These are phyloP conservation scores for Bifiguratus adelaidae DNA, from an alignment of 192 early-diverging fungal species.

Conservation along the genomic window DNA sequence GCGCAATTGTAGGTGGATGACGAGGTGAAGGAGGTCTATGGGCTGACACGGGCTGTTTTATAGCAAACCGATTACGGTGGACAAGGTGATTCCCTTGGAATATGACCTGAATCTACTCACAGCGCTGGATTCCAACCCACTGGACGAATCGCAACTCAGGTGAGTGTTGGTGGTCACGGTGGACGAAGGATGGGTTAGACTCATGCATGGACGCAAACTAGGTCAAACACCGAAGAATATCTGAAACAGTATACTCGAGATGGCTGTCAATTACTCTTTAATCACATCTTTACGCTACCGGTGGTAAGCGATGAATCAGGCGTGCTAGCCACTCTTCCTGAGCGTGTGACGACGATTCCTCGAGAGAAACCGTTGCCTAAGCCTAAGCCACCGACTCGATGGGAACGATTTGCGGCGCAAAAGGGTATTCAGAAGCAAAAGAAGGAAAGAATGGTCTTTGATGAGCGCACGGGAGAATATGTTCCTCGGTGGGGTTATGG, in stretches of 20 bases:
- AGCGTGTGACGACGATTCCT: conserved; percentile 52
- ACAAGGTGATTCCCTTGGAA: conserved; percentile 73
- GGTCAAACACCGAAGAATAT: conserved; percentile 42
- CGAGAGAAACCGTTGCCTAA: conserved; percentile 92
- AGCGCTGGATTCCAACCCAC: conserved; percentile 71
- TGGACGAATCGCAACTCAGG: conserved; percentile 53
- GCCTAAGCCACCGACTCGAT: conserved; percentile 82
- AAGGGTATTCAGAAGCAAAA: conserved; percentile 91
- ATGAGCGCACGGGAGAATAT: conserved; percentile 76
- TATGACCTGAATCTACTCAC: conserved; percentile 82
- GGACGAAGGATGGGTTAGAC: conserved; percentile 2
- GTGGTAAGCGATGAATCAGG: conserved; percentile 56
- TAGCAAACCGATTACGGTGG: conserved; percentile 66
- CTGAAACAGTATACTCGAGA: conserved; percentile 64
- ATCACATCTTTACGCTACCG: conserved; percentile 78
- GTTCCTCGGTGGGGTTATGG: conserved; percentile 87
- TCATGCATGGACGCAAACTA: not conserved
- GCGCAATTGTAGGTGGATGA: conserved; percentile 38
- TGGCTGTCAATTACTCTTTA: conserved; percentile 76
- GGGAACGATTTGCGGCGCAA: conserved; percentile 96
- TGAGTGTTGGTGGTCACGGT: conserved; percentile 10
- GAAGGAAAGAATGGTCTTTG: conserved; percentile 71
- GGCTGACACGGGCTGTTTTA: no score
- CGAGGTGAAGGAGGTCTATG: no score
- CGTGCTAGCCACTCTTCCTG: conserved; percentile 72